Conservation (phyloP, 495 filamentous ascomycete species). For the Tuber umbilicatum region DNA sequence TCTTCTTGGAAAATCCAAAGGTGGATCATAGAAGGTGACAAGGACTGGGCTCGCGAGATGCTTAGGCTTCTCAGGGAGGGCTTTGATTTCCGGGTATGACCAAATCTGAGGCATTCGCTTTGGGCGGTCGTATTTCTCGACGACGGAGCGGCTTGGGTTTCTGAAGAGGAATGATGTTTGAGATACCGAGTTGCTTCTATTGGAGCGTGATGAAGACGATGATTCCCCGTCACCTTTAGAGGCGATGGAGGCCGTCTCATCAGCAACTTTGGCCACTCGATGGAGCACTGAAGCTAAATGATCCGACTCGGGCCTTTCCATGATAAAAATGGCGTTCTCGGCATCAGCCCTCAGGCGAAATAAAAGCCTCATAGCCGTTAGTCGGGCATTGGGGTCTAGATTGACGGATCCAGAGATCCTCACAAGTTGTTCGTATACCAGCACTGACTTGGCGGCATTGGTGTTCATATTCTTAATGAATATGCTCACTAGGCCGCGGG, state of each 20-base stretch:
- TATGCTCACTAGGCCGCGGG: slow-evolving; percentile 52
- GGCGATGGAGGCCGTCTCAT: slow-evolving; percentile 9
- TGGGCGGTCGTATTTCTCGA: slow-evolving; percentile 23
- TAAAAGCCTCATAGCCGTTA: slow-evolving; percentile 75
- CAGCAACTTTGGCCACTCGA: slow-evolving; percentile 52
- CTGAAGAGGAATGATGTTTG: slow-evolving; percentile 33
- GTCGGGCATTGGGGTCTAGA: slow-evolving; percentile 60
- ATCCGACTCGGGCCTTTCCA: slow-evolving; percentile 59
- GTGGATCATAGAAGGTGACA: slow-evolving; percentile 41
- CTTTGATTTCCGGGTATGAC: slow-evolving; percentile 37
- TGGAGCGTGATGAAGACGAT: slow-evolving; percentile 31
- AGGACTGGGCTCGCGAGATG: slow-evolving; percentile 40
- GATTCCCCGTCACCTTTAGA: slow-evolving; percentile 25
- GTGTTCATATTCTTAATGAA: slow-evolving; percentile 57
- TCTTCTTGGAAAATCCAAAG: slow-evolving; percentile 24
- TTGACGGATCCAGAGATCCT: slow-evolving; percentile 52
- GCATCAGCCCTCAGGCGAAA: slow-evolving; percentile 79
- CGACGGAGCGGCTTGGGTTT: slow-evolving; percentile 17
- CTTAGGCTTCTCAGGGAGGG: slow-evolving; percentile 42
- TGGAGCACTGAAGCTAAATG: slow-evolving; percentile 64
- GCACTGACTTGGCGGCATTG: slow-evolving; percentile 50
- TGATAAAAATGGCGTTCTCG: slow-evolving; percentile 62
- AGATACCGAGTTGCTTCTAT: slow-evolving; percentile 37
- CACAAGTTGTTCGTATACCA: slow-evolving; percentile 53
- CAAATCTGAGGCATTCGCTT: slow-evolving; percentile 31